These are phyloP conservation scores for Echites panduratus DNA, from an alignment of 257 asterid species.

Conservation along the genomic window DNA sequence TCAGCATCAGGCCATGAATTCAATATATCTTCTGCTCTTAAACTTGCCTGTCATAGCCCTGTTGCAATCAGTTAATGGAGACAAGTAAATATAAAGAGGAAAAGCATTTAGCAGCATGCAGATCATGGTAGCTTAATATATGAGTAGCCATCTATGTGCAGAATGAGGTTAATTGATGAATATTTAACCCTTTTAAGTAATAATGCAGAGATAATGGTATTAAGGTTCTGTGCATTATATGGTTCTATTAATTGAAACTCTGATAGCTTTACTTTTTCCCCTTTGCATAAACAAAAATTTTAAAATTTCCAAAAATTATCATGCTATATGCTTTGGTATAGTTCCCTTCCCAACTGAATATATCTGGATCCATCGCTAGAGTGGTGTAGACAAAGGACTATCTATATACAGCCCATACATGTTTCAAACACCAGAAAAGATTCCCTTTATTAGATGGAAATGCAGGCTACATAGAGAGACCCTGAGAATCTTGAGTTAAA, in stretches of 20 bases:
- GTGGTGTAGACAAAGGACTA: too few relatives aligned
- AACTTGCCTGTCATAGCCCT: constrained; percentile 76
- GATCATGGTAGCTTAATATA: neutral
- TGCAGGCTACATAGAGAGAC: too few relatives aligned
- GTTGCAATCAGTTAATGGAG: constrained; percentile 47
- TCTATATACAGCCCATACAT: neutral
- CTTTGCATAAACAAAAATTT: too few relatives aligned
- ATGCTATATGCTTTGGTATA: too few relatives aligned
- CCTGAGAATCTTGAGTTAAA: too few relatives aligned
- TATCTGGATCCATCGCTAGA: too few relatives aligned
- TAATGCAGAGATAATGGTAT: neutral
- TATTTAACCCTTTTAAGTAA: neutral
- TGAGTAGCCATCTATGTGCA: neutral
- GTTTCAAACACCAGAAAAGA: neutral
- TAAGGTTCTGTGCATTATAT: neutral
- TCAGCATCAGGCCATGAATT: constrained; percentile 91
- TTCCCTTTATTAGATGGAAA: too few relatives aligned
- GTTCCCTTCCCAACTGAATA: too few relatives aligned
- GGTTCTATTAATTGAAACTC: neutral
- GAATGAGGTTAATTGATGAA: neutral
- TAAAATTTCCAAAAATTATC: too few relatives aligned
- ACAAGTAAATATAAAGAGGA: constrained; percentile 10
- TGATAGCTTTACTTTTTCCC: too few relatives aligned
- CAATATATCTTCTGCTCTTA: constrained; percentile 88
- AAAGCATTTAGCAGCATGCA: neutral